phyloP scores from a whole-genome alignment of 306 rosid species.

The Lablab purpureus region DNA sequence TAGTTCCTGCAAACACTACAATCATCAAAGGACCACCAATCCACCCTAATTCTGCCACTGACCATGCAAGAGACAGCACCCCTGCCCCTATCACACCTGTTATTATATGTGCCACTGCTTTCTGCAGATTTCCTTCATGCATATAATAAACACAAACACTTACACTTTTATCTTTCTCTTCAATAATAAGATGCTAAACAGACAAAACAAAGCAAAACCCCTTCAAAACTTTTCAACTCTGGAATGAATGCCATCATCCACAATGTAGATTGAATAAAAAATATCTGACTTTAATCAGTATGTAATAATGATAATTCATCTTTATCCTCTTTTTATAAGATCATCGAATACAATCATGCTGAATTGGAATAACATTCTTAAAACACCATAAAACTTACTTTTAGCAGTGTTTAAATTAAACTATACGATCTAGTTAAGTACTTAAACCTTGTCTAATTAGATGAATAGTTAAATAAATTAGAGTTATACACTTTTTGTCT shows the following conservation, averaged over 20 bases:
- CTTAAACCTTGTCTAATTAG: too few species aligned
- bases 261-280: too few species aligned
- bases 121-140: constrained; percentile 56
- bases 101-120: constrained; percentile 69
- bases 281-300: too few species aligned
- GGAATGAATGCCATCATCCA: background rate
- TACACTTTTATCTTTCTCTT: background rate
- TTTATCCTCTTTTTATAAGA: background rate
- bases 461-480: too few species aligned
- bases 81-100: constrained; percentile 90
- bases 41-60: constrained; percentile 85
- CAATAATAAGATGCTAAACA: background rate
- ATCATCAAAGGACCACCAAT: constrained; percentile 61
- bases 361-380: too few species aligned
- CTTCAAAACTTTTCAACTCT: background rate
- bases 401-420: too few species aligned
- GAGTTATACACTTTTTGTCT: background rate
- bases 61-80: constrained; percentile 82
- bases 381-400: too few species aligned
- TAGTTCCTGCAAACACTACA: constrained; percentile 59
- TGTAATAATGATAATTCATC: background rate
- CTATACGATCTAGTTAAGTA: too few species aligned
- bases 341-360: too few species aligned
- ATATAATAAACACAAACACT: background rate
- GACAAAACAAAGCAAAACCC: background rate